Base-by-base conservation (phyloP, 768 basidiomycete species). In the Glaciozyma martinii region DNA sequence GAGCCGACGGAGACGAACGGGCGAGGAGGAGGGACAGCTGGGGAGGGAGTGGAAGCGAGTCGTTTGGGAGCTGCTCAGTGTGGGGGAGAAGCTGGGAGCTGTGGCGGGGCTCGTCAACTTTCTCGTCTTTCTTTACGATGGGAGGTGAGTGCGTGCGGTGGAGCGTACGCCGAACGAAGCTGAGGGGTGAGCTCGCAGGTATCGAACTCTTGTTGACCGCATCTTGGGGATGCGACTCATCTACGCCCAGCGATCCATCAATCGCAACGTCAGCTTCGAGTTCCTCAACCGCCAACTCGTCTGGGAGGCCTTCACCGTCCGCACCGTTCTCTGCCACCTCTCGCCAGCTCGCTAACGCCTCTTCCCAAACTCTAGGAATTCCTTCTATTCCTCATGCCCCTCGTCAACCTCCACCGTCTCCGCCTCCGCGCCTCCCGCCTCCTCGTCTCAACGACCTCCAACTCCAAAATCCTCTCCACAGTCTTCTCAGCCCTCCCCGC, bases 251-350 rank as follows among this genome's bases (percentile, higher is more conserved):
- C 78, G 81, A 49, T 81, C 86, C 42, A 81, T 85, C 43, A 85
- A 83, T 66, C 84, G 88, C 23, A 86, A 93, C 71, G 88, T 98
- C 58, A 94, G 89, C 73, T 99, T 95, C 77, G 95, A 98, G 74
- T 98, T 92, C 73, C 94, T 98, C 90, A 97, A 98, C 73, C 88
- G 95, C 71, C 94, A 98, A 76, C 89, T 99, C 83, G 95, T 99
- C 61, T 99, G 95, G 95, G 90, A 93, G 74, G 89, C 91, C 0
- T 94, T 98, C 76, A 98, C 95, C 10, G 94, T 94, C 74, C 61
- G 89, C 5, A 8, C 32, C 2, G 50, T 16, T 56, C 23, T 13
- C 30, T 25, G n/a, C 32, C 32, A 3, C 3, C 6, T 32, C 32
- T 54, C 21, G 5, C 6, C 5, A 47, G 19, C 53, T 19, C 25